phyloP scores from a whole-genome alignment of 2,329 filamentous ascomycete genomes.

The Diaporthe australafricana region DNA sequence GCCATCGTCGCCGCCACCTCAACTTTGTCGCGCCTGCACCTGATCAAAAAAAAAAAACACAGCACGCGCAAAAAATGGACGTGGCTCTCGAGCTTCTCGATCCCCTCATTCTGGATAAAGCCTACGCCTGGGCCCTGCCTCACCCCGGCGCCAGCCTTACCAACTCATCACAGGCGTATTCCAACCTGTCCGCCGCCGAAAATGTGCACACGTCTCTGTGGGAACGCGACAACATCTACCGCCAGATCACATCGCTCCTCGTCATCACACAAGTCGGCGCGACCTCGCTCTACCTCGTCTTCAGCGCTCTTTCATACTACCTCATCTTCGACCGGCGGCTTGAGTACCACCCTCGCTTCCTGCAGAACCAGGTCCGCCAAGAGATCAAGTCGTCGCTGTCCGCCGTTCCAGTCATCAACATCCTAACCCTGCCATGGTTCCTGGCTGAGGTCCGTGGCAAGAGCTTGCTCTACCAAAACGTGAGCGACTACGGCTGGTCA shows the following conservation, averaged over 20 bases:
- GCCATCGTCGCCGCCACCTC: background rate
- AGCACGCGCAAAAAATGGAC: constrained; percentile 48
- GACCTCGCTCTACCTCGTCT: constrained; percentile 67
- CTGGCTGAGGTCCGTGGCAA: constrained; percentile 60
- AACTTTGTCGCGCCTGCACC: background rate
- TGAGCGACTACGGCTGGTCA: constrained; percentile 53
- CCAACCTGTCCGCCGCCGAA: constrained; percentile 33
- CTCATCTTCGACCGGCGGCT: constrained; percentile 67
- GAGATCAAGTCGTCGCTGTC: constrained; percentile 56
- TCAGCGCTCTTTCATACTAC: constrained; percentile 77
- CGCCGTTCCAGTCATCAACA: constrained; percentile 57
- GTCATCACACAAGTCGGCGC: constrained; percentile 53
- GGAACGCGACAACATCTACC: constrained; percentile 54
- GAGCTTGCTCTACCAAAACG: constrained; percentile 53
- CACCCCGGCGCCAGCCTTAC: constrained; percentile 32
- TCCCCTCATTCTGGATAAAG: constrained; percentile 53
- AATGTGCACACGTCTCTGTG: constrained; percentile 45
- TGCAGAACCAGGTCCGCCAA: constrained; percentile 58
- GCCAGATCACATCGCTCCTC: constrained; percentile 53
- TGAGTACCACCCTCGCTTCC: constrained; percentile 59
- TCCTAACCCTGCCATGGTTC: constrained; percentile 59
- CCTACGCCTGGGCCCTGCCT: constrained; percentile 53
- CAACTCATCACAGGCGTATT: constrained; percentile 19
- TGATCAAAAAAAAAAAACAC: background rate
- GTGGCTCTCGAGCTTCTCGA: constrained; percentile 54